Base-by-base conservation (phyloP, 345 rosid genomes). In the Gossypium thurberi region DNA sequence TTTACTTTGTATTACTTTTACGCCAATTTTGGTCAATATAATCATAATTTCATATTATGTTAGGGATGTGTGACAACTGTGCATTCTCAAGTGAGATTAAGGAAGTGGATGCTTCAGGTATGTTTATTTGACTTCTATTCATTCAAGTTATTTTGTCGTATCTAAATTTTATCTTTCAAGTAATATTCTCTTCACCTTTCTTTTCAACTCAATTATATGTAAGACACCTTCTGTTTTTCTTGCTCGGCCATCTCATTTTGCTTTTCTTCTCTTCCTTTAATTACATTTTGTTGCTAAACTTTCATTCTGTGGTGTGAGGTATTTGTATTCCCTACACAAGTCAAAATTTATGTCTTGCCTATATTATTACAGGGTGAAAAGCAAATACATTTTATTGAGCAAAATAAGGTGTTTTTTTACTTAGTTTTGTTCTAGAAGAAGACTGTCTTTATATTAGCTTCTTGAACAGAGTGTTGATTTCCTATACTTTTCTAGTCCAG, bases 11-110 rank as follows among this genome's bases (percentile, higher is more conserved):
- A 20, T 71, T 61, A 65, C 47, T 6, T 42, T 77, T 62, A 18
- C 21, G 74, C 57, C 25, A 28, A 33, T 9, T 73, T 68, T 59
- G 18, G 65, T 71, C 53, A 43, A 44, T 57, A 43, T 74, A 74
- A 71, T 60, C 18, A 17, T 62, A 58, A 42, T 61, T 58, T 61
- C 74, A 12, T 79, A 23, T 66, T 77, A n/a, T 62, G 71, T 74
- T 78, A 92, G 97, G 97, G 81, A 90, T 92, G 97, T 94, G 98
- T 56, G 97, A 94, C 84, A 92, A 86, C 65, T 92, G 98, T 85
- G 84, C 91, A 72, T 87, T 79, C 82, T 74, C 91, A 71, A 85
- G 78, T 74, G 97, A 87, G 79, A 84, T 89, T 75, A 78, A 73
- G 61, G 95, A 92, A 78, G 78, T 89, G 58, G 97, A 94, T 61